Conservation (phyloP, 1,284 basidiomycete genomes). For the Cryptococcus jaspeensis region DNA sequence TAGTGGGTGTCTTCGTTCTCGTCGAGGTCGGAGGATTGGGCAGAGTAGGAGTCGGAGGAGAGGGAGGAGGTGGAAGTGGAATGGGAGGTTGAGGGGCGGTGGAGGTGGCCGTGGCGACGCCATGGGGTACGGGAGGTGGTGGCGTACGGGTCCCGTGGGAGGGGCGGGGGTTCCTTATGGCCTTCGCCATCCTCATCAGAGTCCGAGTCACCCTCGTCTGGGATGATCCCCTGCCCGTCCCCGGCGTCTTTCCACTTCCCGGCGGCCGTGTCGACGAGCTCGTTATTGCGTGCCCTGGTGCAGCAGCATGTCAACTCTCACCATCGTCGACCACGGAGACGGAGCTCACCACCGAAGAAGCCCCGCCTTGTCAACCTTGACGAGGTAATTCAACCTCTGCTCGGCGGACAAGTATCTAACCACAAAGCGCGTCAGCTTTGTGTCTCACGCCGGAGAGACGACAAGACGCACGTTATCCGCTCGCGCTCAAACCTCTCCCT, state of each 20-base stretch:
- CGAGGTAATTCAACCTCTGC: conserved; percentile 70
- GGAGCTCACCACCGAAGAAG: conserved; percentile 61
- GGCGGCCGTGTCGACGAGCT: conserved; percentile 62
- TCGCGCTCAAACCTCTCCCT: conserved; percentile 68
- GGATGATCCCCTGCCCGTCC: conserved; percentile 60
- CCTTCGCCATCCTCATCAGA: conserved; percentile 14
- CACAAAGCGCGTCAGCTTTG: background rate
- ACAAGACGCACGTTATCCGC: conserved; percentile 43
- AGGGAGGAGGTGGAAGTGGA: conserved; percentile 1
- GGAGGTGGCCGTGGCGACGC: background rate
- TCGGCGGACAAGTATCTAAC: conserved; percentile 65
- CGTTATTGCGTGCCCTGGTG: conserved; percentile 58
- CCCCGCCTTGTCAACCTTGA: conserved; percentile 63
- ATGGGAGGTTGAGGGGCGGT: background rate
- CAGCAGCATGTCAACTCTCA: too few relatives aligned
- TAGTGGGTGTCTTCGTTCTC: conserved; percentile 59
- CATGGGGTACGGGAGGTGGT: conserved; percentile 1
- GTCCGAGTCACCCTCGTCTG: conserved; percentile 43
- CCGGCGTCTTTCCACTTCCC: conserved; percentile 66
- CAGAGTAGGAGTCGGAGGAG: conserved; percentile 24
- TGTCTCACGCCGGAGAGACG: background rate
- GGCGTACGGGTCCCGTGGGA: conserved; percentile 1
- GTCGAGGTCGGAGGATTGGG: conserved; percentile 33
- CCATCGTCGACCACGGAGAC: too few relatives aligned
- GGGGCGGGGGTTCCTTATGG: background rate